Evolutionary conservation across 2,329 filamentous ascomycete species (phyloP), one percentile per base, ranked within the genome.

Genomic region (Epichloe hybrida): DNA sequence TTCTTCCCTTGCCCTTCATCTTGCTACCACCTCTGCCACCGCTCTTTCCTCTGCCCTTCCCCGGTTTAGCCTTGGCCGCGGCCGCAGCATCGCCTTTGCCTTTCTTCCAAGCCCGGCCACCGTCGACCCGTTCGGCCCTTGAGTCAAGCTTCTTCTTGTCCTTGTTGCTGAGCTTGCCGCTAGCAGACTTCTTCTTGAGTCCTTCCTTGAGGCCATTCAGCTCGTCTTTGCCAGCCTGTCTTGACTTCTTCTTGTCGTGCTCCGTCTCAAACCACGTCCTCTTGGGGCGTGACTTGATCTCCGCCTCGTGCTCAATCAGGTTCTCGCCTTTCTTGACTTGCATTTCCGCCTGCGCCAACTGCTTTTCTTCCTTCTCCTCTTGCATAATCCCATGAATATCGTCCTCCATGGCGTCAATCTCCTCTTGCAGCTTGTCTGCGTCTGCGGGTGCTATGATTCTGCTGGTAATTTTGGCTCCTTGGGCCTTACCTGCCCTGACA

Each of bases 261-360:
- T 96, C 84, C 34, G 79, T 86, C 76, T 96, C 89, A 66, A 98
- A 98, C 94, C 94, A 98, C 12, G 91, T 97, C 57, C 91, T 79
- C 70, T 83, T 91, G 3, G 93, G 93, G 50, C 93, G 76, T 0
- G 81, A 75, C 72, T 88, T 86, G 69, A 98, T 98, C 69, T 98
- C 93, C 15, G 83, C 80, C 64, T 93, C 84, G 66, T 97, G 86
- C 60, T 79, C 76, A 55, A 97, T 87, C 63, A 98, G 69, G 66
- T 98, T 98, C 72, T 96, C 88, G 23, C 89, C 88, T 67, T 88
- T 89, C 61, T 79, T 84, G 53, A 96, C 78, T 64, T 97, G 84
- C 77, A 95, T 94, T 68, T 98, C 93, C 1, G 82, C 86, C 57
- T 90, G 82, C 5, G 86, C 81, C n/a, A 98, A 67, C 57, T 88